Evolutionary conservation across 2,329 filamentous ascomycete species (phyloP).

Genomic region (Pezizomycotina sp.): DNA sequence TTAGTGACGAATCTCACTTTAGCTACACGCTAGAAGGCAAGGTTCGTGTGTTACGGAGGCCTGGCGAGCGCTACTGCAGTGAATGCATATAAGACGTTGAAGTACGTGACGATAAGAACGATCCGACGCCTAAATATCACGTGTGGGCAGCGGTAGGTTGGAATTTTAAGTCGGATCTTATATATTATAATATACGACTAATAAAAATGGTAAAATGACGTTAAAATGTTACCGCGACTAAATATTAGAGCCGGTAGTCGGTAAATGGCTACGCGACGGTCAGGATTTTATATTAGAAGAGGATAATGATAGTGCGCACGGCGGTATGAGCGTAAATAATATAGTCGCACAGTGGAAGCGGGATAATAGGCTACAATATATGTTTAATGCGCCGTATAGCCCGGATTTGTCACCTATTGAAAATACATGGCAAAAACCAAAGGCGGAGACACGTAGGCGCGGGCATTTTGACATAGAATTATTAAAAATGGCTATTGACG

Average conservation of each 20-base stretch:
- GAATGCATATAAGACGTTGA: too few species aligned
- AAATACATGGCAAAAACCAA: slow-evolving; percentile 2
- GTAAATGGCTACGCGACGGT: neutral
- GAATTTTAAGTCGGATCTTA: slow-evolving; percentile 2
- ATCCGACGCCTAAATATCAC: neutral
- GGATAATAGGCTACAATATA: neutral
- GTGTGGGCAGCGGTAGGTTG: neutral
- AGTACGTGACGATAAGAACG: too few species aligned
- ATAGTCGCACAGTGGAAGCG: neutral
- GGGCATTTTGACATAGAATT: neutral
- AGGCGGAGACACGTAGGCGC: neutral
- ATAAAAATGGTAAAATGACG: slow-evolving; percentile 3
- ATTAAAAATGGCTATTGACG: slow-evolving; percentile 1
- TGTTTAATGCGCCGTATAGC: neutral
- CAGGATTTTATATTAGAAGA: neutral
- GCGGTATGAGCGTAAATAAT: neutral
- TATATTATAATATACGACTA: neutral
- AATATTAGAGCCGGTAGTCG: neutral
- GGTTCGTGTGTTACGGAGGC: too few species aligned
- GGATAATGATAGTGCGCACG: slow-evolving; percentile 1
- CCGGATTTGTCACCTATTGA: slow-evolving; percentile 1
- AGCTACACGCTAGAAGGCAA: too few species aligned
- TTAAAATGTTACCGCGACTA: neutral
- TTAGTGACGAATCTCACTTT: too few species aligned
- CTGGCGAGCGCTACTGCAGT: too few species aligned